Evolutionary conservation across 2,329 filamentous ascomycete genomes (phyloP), one percentile per base, ranked within the genome.

Genomic region (Anisogramma anomala): DNA sequence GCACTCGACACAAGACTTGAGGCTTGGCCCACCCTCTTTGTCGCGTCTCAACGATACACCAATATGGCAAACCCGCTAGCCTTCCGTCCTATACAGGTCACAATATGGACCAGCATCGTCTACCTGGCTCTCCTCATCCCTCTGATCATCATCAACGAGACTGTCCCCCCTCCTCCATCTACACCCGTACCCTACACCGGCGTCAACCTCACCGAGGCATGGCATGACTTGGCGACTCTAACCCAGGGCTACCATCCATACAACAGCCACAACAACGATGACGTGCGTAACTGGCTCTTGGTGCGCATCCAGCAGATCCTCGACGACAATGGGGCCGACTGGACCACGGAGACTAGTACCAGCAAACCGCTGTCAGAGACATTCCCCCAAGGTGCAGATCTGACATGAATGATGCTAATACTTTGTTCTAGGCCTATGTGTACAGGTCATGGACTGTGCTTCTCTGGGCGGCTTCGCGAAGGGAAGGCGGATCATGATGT

Each of bases 181-280:
- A 45, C 9, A 30, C 37, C 23, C 11, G 39, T 62, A 8, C 63
- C 63, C 5, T 72, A 73, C 27, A 55, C 65, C 7, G 87, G 86
- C 14, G 65, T 93, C 53, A 85, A 94, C 54, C 64, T 96, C 39
- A 82, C 80, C 2, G 79, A 93, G 61, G 86, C 89, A 27, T 96
- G 88, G 88, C 62, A 69, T 10, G 88, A 96, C 56, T 68, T 98
- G 23, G 77, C 86, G 46, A 65, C 70, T 41, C 70, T 98, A 36
- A 89, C 82, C 25, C 69, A 69, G 48, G 69, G 71, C 1, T 91
- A 83, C 56, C 91, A 94, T 57, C 89, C 91, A 0, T 94, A 85
- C 66, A 95, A 94, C 62, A 88, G 82, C 50, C 79, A 71, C 45
- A 70, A 75, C 46, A 96, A 95, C 57, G 88, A 94, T 52, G 66